Evolutionary conservation across 179 eudicot genomes (phyloP), one percentile per base, ranked within the genome.

Genomic region (Amaranthus tricolor): DNA sequence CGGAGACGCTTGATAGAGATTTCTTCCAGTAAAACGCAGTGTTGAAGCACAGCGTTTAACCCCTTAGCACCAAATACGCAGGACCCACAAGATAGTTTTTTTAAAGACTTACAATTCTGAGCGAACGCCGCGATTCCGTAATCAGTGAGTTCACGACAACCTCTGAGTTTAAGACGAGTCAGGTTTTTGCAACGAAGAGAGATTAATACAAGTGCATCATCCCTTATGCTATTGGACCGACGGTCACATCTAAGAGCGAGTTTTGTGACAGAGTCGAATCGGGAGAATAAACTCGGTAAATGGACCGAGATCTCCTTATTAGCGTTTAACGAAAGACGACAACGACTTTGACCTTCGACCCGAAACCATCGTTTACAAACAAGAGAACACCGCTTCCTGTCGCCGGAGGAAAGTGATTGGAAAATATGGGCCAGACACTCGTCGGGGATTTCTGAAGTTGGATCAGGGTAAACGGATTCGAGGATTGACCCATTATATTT

Each of bases 301-400:
- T n/a, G 19, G 5, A 69, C 9, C 10, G 58, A 51, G 9, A 90
- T 87, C 57, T 87, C 92, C 13, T 82, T 15, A 3, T 51, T 80
- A 15, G 95, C 93, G 76, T 86, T 84, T 50, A 92, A 84, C 5
- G 95, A 86, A 17, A 92, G 87, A 0, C 95, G 90, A 43, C 85
- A 88, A 6, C 97, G 91, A 62, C 90, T 88, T 80, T 90, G 93
- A 6, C 97, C 97, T 65, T 92, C 97, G n/a, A 92, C 84, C 4
- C 6, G 1, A 0, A 87, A 67, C 95, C 95, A 92, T 44, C 97
- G 84, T 70, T 86, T 88, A 81, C 95, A 90, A 6, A 92, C 97
- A 52, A 86, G 68, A 3, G 95, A 87, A 49, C 89, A 87, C 5
- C 77, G 62, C 13, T 86, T 92, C 40, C 97, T 77, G 75, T 90